Percentiles rank a stretch among this genome's conserved stretches.
Conservation (phyloP, 371 early-diverging fungal genomes). For the Vairimorpha necatrix region DNA sequence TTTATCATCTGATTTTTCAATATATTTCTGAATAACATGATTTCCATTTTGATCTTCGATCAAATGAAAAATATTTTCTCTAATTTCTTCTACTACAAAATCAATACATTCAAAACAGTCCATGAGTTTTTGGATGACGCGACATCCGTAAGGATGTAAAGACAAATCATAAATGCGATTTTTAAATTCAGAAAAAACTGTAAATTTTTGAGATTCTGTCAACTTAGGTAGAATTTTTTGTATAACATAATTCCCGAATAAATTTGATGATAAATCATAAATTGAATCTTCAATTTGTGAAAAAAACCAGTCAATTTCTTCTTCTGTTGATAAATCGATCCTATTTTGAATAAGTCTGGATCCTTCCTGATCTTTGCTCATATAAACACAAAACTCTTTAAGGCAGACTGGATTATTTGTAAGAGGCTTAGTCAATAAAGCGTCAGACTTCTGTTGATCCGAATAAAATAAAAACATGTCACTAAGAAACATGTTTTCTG, state of each 20-base stretch:
- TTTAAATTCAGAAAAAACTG: constrained; percentile 74
- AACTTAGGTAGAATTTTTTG: constrained; percentile 76
- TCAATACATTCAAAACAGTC: constrained; percentile 81
- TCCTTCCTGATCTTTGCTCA: constrained; percentile 96
- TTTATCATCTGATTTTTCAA: constrained; percentile 68
- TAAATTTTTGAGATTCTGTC: constrained; percentile 31
- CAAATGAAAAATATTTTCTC: constrained; percentile 84
- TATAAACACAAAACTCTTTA: constrained; percentile 53
- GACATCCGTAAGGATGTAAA: constrained; percentile 97
- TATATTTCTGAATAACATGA: constrained; percentile 98
- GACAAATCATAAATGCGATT: constrained; percentile 81
- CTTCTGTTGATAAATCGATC: constrained; percentile 78
- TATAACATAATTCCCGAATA: constrained; percentile 99
- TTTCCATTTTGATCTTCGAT: constrained; percentile 99
- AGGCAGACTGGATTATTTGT: not conserved
- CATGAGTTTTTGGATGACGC: constrained; percentile 96
- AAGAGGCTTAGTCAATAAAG: not conserved
- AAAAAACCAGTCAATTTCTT: constrained; percentile 89
- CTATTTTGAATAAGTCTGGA: constrained; percentile 97
- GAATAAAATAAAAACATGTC: constrained; percentile 26
- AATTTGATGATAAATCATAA: constrained; percentile 89
- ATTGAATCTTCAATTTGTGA: constrained; percentile 83
- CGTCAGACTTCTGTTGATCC: constrained; percentile 19
- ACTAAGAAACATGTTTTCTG: constrained; percentile 29
- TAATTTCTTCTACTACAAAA: constrained; percentile 75